Conservation (phyloP, 352 stramenopile genomes). For the Blastocystis sp. region DNA sequence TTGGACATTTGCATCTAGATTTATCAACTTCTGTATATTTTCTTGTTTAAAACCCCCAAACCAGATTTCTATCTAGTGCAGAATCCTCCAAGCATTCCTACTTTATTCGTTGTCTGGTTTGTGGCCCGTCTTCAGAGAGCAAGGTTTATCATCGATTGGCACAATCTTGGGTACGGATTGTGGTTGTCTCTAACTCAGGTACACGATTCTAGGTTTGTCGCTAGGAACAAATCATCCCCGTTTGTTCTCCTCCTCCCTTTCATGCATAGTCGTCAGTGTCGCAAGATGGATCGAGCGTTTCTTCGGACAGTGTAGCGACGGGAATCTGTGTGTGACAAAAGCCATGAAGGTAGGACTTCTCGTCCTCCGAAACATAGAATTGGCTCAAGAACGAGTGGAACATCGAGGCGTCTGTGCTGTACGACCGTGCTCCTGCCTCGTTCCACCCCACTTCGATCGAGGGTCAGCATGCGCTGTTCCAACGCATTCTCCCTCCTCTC, state of each 20-base stretch:
- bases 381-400: conserved; percentile 83
- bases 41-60: conserved; percentile 71
- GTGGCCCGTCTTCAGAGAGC: conserved; percentile 72
- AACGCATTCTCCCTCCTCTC: conserved; percentile 64
- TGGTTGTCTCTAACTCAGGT: conserved; percentile 64
- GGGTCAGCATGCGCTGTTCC: conserved; percentile 81
- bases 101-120: conserved; percentile 81
- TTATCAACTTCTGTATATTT: conserved; percentile 74
- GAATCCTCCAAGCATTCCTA: conserved; percentile 93
- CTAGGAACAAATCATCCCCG: conserved; percentile 67
- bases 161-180: conserved; percentile 83
- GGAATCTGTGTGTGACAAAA: conserved; percentile 89
- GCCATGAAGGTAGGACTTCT: conserved; percentile 74
- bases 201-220: conserved; percentile 85
- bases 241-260: conserved; percentile 61
- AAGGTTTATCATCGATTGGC: conserved; percentile 95
- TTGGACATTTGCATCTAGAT: conserved; percentile 64
- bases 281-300: conserved; percentile 75
- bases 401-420: conserved; percentile 77
- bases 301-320: conserved; percentile 81
- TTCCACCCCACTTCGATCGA: conserved; percentile 79
- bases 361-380: conserved; percentile 63
- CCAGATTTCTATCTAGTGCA: conserved; percentile 89
- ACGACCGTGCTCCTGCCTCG: conserved; percentile 87
- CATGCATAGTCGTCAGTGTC: conserved; percentile 64